phyloP scores from a whole-genome alignment of 2,329 filamentous ascomycete species.

The Pseudogymnoascus sp. region DNA sequence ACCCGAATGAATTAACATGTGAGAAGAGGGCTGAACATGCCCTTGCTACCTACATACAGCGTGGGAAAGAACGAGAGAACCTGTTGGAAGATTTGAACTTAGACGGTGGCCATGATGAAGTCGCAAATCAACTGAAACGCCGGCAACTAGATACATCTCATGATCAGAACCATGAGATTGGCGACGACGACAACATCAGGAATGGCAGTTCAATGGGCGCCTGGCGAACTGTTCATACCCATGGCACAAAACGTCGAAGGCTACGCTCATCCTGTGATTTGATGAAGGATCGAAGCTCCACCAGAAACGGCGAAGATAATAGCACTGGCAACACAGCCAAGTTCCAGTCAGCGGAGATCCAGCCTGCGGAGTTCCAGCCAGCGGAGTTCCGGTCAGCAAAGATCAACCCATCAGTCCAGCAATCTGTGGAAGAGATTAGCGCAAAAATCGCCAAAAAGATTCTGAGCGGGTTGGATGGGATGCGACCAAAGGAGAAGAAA shows the following conservation, averaged over 20 bases:
- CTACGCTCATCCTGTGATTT: too few relatives aligned
- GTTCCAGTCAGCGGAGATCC: neutral
- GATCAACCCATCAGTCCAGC: neutral
- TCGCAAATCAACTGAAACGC: neutral
- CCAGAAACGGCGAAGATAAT: neutral
- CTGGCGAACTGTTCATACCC: neutral
- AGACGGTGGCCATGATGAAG: neutral
- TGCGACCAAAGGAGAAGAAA: neutral
- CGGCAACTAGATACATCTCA: neutral
- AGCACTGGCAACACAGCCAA: neutral
- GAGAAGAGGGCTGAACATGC: neutral
- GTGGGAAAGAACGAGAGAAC: neutral
- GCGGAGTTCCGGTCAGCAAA: neutral
- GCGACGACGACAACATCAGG: conserved; percentile 44
- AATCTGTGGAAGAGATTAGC: neutral
- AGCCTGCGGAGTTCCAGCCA: neutral
- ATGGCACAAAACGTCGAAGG: neutral
- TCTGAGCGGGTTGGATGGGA: neutral
- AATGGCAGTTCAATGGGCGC: conserved; percentile 29
- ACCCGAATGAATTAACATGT: neutral
- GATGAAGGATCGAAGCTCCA: too few relatives aligned
- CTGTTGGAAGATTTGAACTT: neutral
- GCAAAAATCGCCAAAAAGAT: neutral
- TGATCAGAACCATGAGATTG: conserved; percentile 27
- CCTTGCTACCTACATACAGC: neutral